Percentiles rank a stretch among this genome's conserved stretches.
phyloP scores from a whole-genome alignment of 768 basidiomycete genomes.

The Saitozyma podzolica region DNA sequence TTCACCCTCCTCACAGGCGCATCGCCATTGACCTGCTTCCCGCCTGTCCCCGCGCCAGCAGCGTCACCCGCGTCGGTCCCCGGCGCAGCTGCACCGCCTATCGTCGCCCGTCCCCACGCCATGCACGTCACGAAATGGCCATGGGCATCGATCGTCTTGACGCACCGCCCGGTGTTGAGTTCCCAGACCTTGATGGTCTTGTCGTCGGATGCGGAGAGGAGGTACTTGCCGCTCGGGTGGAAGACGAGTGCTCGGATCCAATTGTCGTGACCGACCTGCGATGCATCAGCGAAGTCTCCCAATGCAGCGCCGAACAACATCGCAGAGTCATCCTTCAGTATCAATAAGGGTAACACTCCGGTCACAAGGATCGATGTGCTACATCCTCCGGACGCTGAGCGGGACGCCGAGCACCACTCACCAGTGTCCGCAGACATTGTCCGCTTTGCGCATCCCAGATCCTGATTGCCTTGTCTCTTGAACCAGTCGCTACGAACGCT shows the following conservation, averaged over 20 bases:
- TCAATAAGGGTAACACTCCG: too few relatives aligned
- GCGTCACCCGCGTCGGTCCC: slow-evolving; percentile 2
- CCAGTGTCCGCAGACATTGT: slow-evolving; percentile 74
- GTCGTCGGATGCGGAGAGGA: slow-evolving; percentile 89
- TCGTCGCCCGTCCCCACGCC: slow-evolving; percentile 67
- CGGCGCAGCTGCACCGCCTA: slow-evolving; percentile 41
- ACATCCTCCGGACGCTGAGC: slow-evolving; percentile 46
- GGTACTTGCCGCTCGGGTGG: slow-evolving; percentile 84
- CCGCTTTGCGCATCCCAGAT: slow-evolving; percentile 86
- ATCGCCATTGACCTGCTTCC: slow-evolving; percentile 13
- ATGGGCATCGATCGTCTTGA: slow-evolving; percentile 85
- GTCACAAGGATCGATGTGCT: too few relatives aligned
- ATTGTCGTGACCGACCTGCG: slow-evolving; percentile 64
- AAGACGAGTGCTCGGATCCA: slow-evolving; percentile 87
- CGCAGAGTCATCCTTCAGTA: slow-evolving; percentile 30
- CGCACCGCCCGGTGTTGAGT: slow-evolving; percentile 75
- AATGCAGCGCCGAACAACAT: too few relatives aligned
- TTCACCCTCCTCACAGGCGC: slow-evolving; percentile 54
- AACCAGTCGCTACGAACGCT: slow-evolving; percentile 73
- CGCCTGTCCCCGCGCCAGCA: slow-evolving; percentile 5
- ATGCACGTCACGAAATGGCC: slow-evolving; percentile 78
- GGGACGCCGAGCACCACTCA: slow-evolving; percentile 48
- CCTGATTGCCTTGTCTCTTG: slow-evolving; percentile 87
- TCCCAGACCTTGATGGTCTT: slow-evolving; percentile 91
- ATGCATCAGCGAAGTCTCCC: not conserved